phyloP scores from a whole-genome alignment of 208 protist genomes.

The Wallacemonas sp. region DNA sequence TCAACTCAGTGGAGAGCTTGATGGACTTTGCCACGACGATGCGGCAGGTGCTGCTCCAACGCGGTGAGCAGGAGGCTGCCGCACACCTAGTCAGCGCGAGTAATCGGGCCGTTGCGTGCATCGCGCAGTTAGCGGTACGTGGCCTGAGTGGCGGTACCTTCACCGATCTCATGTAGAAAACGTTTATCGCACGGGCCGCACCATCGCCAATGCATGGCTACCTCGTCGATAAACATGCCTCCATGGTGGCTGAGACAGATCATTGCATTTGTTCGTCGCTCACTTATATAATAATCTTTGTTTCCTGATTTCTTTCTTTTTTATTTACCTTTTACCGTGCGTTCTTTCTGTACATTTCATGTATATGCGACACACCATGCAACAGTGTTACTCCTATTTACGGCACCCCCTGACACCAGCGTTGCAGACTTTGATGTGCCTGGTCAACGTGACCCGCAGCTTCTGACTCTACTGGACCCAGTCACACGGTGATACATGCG shows the following conservation, averaged over 20 bases:
- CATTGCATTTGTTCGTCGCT: too few species aligned
- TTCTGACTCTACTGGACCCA: too few species aligned
- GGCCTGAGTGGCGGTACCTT: not conserved
- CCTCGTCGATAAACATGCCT: too few species aligned
- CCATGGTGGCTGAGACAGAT: too few species aligned
- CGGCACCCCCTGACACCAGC: too few species aligned
- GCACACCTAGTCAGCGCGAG: not conserved
- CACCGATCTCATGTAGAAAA: not conserved
- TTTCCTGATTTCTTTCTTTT: not conserved
- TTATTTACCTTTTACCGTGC: not conserved
- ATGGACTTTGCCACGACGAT: not conserved
- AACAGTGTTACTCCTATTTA: too few species aligned
- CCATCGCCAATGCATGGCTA: too few species aligned
- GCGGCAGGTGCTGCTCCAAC: not conserved
- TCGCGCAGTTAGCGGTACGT: not conserved
- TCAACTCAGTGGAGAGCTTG: slow-evolving; percentile 1
- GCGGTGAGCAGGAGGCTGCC: not conserved
- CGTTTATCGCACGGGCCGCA: not conserved
- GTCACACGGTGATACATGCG: too few species aligned
- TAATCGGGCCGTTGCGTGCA: not conserved
- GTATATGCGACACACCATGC: too few species aligned
- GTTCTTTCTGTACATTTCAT: not conserved
- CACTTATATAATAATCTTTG: too few species aligned
- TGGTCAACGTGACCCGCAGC: too few species aligned
- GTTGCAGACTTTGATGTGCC: too few species aligned